A percentile compares a stretch with the other conserved stretches of the same genome.
phyloP scores from a whole-genome alignment of 495 filamentous ascomycete genomes.

The Penicillium canescens region DNA sequence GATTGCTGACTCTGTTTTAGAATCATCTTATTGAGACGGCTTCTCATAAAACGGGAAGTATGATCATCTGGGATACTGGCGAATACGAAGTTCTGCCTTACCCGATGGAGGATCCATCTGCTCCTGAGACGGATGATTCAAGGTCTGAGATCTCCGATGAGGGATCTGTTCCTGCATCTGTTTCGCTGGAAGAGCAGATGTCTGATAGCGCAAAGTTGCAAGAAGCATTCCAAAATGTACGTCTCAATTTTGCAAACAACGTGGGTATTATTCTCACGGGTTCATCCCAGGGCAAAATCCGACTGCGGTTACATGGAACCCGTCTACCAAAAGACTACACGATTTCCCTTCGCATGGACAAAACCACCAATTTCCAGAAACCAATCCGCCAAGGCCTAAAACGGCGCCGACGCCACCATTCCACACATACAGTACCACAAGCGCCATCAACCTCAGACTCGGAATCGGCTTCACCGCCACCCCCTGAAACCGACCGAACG shows the following conservation, averaged over 20 bases:
- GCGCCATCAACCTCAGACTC: conserved; percentile 23
- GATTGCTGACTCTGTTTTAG: conserved; percentile 26
- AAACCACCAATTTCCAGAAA: conserved; percentile 38
- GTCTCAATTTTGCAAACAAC: not conserved
- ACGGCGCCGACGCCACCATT: conserved; percentile 19
- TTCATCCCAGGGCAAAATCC: conserved; percentile 52
- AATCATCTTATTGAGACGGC: conserved; percentile 70
- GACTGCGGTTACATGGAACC: conserved; percentile 58
- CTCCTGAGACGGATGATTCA: conserved; percentile 48
- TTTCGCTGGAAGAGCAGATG: conserved; percentile 8
- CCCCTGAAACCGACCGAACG: not conserved
- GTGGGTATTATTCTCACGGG: not conserved
- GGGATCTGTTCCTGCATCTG: not conserved
- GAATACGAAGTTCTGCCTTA: conserved; percentile 61
- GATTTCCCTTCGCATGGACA: conserved; percentile 56
- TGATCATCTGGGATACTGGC: conserved; percentile 72
- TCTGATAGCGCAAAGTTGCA: conserved; percentile 56
- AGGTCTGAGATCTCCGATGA: conserved; percentile 24
- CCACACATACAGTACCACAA: not conserved
- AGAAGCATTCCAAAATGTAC: conserved; percentile 51
- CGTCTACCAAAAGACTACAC: conserved; percentile 60
- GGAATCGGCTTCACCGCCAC: conserved; percentile 2
- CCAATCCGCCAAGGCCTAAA: conserved; percentile 29
- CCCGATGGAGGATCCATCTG: conserved; percentile 22
- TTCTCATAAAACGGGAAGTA: conserved; percentile 56